Percentiles rank a stretch among this genome's conserved stretches.
phyloP scores from a whole-genome alignment of 2,329 filamentous ascomycete genomes.

The Beauveria rudraprayagi region DNA sequence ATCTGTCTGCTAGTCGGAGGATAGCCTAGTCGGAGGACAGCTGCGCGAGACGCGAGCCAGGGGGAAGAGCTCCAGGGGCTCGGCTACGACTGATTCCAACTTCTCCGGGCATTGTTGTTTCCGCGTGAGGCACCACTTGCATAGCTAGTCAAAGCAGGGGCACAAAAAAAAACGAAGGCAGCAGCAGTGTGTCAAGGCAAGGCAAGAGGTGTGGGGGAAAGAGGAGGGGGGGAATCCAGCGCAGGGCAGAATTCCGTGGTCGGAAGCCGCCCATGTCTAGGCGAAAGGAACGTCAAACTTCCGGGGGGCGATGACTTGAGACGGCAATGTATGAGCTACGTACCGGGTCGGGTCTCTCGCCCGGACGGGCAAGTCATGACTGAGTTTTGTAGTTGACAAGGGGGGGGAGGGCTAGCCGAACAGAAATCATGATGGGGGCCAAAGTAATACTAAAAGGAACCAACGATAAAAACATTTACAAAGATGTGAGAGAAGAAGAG shows the following conservation, averaged over 20 bases:
- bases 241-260: no score
- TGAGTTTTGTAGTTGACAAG: slow-evolving; percentile 2
- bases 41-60: background rate
- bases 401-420: background rate
- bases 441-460: background rate
- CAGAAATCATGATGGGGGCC: background rate
- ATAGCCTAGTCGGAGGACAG: background rate
- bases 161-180: no score
- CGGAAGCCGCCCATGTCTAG: no score
- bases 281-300: background rate
- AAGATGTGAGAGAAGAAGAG: background rate
- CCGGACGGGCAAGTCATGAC: background rate
- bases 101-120: background rate
- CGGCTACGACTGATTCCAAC: background rate
- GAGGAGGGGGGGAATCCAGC: background rate
- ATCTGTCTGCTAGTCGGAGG: background rate
- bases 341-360: background rate
- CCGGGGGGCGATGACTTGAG: background rate
- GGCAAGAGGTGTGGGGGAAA: background rate
- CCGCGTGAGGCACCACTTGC: background rate
- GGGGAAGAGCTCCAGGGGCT: background rate
- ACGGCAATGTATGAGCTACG: slow-evolving; percentile 3
- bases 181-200: no score
- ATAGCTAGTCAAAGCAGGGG: background rate
- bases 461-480: no score